Conservation (phyloP, 176 grass and related monocot species). For the Saccharum spontaneum region DNA sequence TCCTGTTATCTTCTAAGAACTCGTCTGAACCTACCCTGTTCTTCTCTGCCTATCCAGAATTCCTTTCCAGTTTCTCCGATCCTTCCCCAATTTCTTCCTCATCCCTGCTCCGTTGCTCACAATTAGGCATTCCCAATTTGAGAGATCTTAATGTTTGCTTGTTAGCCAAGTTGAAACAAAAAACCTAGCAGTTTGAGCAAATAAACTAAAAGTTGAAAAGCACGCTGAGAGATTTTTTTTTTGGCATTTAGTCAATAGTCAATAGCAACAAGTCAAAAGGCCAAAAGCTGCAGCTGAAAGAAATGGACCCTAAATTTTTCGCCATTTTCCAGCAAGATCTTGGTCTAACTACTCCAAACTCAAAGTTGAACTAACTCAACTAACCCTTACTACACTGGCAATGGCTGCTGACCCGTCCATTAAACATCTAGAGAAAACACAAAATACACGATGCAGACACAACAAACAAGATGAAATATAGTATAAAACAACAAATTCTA, state of each 20-base stretch:
- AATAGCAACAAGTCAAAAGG: background rate
- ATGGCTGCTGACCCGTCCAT: background rate
- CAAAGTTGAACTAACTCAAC: conserved; percentile 37
- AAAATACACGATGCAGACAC: background rate
- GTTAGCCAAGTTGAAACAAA: too few species aligned
- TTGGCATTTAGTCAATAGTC: background rate
- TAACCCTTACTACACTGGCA: conserved; percentile 2
- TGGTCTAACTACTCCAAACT: background rate
- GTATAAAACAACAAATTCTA: conserved; percentile 7
- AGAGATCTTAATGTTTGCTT: too few species aligned
- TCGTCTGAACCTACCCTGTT: too few species aligned
- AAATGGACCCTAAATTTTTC: background rate
- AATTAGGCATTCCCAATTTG: too few species aligned
- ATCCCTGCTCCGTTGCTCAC: too few species aligned
- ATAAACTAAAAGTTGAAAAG: too few species aligned
- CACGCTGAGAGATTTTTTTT: too few species aligned
- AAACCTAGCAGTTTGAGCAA: too few species aligned
- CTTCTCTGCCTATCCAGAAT: too few species aligned
- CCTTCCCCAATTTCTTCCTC: too few species aligned
- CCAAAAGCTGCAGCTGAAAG: background rate
- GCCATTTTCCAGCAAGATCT: background rate
- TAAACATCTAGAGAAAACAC: background rate
- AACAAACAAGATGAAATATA: background rate
- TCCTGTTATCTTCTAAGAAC: too few species aligned
- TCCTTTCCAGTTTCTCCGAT: too few species aligned